Base-by-base conservation (phyloP, 495 filamentous ascomycete species). In the Aspergillus sparsus region DNA sequence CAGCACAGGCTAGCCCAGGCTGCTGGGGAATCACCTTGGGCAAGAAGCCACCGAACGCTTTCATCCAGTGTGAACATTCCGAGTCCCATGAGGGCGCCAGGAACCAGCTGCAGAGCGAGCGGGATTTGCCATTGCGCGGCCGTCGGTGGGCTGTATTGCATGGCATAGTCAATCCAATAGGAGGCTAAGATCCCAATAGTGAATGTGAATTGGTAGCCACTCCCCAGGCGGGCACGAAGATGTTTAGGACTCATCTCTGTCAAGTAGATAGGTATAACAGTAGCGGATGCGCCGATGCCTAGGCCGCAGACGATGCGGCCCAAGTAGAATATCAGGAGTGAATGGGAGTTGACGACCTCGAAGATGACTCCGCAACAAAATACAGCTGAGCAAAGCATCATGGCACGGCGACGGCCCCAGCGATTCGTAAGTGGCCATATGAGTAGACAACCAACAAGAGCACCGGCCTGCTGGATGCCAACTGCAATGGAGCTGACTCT, bases 241-340 rank as follows among this genome's bases (percentile, higher is more conserved):
- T 81, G 74, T 49, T 79, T 81, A 0, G 82, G 82, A 54, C 80
- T 80, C 74, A 80, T 85, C 65, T 86, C 83, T 12, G 79, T 75
- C 45, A 79, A 75, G 59, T 81, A 84, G 60, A 84, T 86, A 3
- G 85, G 83, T 0, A 84, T 81, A 12, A 83, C 75, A 10, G 81
- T 82, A 0, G 82, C 80, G 7, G 83, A 81, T 6, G 76, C 80
- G 0, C 84, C 85, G 52, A 86, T 74, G 0, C 83, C 85, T 11
- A 87, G 65, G 9, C 83, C 84, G 27, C 80, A 78, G 51, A 87
- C 74, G 21, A 84, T 73, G 50, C 84, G 71, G 7, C 76, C 78
- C 0, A 73, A 50, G 42, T 82, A 82, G 60, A 80, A 83, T 21
- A 69, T 61, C 0, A 67, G 53, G 0, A 80, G 61, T 3, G 77